Conservation (phyloP, 1,284 basidiomycete genomes). For the Ceratorhiza oryzae-sativae region DNA sequence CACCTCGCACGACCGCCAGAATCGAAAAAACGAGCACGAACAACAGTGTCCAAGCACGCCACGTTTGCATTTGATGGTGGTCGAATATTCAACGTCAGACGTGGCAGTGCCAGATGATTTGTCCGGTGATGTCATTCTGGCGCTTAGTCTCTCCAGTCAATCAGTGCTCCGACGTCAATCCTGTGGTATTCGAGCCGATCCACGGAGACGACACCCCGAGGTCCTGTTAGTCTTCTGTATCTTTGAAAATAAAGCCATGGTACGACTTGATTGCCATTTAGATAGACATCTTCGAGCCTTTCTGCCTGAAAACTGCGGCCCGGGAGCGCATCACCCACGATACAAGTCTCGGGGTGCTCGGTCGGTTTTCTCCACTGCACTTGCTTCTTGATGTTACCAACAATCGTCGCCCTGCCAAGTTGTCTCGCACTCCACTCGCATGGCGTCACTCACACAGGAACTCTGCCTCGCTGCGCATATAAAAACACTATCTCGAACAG, state of each 20-base stretch:
- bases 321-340: too few species aligned
- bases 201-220: too few species aligned
- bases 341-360: too few species aligned
- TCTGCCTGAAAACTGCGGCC: too few species aligned
- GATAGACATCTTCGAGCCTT: too few species aligned
- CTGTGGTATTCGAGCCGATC: too few species aligned
- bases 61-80: slow-evolving; percentile 14
- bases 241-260: too few species aligned
- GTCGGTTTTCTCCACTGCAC: too few species aligned
- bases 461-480: not conserved
- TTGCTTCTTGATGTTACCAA: not conserved
- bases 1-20: not conserved
- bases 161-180: too few species aligned
- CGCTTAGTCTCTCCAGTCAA: not conserved
- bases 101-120: not conserved
- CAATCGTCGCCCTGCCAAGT: not conserved
- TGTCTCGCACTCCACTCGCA: not conserved
- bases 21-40: not conserved
- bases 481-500: not conserved
- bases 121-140: not conserved
- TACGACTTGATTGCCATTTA: too few species aligned
- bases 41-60: not conserved
- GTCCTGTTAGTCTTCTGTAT: too few species aligned
- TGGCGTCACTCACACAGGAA: not conserved
- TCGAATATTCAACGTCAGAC: not conserved